These are phyloP conservation scores for Phoenix dactylifera DNA, from an alignment of 176 grass and related monocot species.

Conservation along the genomic window DNA sequence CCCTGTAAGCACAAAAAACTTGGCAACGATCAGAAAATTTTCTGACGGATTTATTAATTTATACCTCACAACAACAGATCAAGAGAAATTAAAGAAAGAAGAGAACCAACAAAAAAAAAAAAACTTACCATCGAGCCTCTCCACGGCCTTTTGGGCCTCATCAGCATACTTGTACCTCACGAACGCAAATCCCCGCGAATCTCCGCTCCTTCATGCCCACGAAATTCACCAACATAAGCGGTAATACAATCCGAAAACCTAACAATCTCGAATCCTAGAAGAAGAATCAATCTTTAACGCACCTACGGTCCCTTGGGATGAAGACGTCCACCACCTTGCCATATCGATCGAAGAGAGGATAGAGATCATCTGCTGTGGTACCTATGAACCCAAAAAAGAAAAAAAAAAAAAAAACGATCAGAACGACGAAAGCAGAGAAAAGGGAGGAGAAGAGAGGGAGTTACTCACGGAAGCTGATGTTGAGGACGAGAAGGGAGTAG, in stretches of 20 bases:
- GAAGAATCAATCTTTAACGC: not conserved
- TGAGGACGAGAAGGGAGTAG: slow-evolving; percentile 94
- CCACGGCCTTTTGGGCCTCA: slow-evolving; percentile 88
- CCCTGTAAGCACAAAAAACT: slow-evolving; percentile 22
- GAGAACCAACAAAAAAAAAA: not conserved
- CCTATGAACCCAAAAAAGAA: slow-evolving; percentile 26
- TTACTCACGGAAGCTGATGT: slow-evolving; percentile 75
- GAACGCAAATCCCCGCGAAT: slow-evolving; percentile 83
- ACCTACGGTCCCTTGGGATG: slow-evolving; percentile 94
- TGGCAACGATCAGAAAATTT: too few relatives aligned
- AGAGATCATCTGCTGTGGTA: slow-evolving; percentile 84
- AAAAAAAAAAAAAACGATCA: not conserved
- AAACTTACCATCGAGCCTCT: slow-evolving; percentile 66
- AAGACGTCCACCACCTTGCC: slow-evolving; percentile 90
- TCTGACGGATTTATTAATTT: too few relatives aligned
- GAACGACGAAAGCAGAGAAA: not conserved
- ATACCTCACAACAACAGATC: slow-evolving; percentile 7
- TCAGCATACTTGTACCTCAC: slow-evolving; percentile 97
- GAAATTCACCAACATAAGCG: slow-evolving; percentile 4
- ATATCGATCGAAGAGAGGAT: slow-evolving; percentile 85
- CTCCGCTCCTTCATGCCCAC: slow-evolving; percentile 46
- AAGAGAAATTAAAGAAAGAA: not conserved
- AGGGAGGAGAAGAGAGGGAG: not conserved
- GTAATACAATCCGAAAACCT: not conserved
- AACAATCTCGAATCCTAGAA: slow-evolving; percentile 5